These are phyloP conservation scores for Solanum dulcamara DNA, from an alignment of 257 asterid genomes.

Conservation along the genomic window DNA sequence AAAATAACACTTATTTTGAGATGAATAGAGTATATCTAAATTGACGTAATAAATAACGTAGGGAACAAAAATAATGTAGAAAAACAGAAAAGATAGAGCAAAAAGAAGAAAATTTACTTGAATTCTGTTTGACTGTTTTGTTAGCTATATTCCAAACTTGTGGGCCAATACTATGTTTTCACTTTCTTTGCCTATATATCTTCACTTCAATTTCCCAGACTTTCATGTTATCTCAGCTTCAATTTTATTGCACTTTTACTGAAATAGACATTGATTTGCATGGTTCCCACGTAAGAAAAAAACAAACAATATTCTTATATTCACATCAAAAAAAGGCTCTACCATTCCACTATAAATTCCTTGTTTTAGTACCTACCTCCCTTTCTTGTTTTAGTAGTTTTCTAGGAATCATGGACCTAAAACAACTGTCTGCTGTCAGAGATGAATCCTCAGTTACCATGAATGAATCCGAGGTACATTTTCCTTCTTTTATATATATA, in stretches of 20 bases:
- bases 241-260: background rate
- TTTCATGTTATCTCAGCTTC: background rate
- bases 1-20: background rate
- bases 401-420: background rate
- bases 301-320: background rate
- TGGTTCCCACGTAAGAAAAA: background rate
- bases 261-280: background rate
- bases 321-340: background rate
- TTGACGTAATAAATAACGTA: background rate
- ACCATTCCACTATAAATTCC: background rate
- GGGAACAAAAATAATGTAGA: background rate
- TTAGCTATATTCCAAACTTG: conserved; percentile 1
- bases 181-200: background rate
- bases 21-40: background rate
- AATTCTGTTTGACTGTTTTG: background rate
- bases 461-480: background rate
- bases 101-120: background rate
- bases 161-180: background rate
- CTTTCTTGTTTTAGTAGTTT: background rate
- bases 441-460: background rate
- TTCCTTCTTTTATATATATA: background rate
- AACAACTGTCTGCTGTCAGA: background rate
- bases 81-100: background rate
- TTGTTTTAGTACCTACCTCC: background rate
- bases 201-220: background rate